Conservation (phyloP, 352 stramenopile species). For the Elongisporangium undulatum region DNA sequence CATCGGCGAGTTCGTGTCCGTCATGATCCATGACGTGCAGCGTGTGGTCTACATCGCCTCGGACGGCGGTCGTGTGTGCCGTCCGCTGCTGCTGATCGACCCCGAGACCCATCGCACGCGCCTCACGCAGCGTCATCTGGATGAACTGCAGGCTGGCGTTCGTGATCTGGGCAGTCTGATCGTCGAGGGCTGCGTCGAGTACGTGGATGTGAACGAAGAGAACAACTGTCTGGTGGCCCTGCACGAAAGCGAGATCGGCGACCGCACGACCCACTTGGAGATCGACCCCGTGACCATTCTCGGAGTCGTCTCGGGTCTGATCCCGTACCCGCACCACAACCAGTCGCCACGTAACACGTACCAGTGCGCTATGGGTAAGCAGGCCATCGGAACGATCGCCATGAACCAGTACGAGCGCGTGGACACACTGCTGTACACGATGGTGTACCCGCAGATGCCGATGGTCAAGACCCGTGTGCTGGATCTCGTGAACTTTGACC, state of each 20-base stretch:
- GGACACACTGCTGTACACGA: conserved; percentile 98
- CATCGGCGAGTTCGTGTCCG: conserved; percentile 97
- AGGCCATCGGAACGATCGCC: conserved; percentile 98
- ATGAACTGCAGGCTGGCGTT: conserved; percentile 81
- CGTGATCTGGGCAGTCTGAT: conserved; percentile 84
- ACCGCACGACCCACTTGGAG: conserved; percentile 97
- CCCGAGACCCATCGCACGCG: conserved; percentile 85
- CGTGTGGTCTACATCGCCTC: conserved; percentile 97
- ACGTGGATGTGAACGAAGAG: conserved; percentile 99
- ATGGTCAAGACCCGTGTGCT: conserved; percentile 99
- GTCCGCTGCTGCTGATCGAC: conserved; percentile 95
- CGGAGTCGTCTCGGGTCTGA: conserved; percentile 97
- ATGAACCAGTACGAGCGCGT: conserved; percentile 99
- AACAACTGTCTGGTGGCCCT: conserved; percentile 99
- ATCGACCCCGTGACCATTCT: conserved; percentile 99
- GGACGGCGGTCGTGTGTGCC: conserved; percentile 97
- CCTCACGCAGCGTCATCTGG: conserved; percentile 94
- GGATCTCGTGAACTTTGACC: conserved; percentile 98
- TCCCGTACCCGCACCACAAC: conserved; percentile 99
- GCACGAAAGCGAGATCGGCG: conserved; percentile 89
- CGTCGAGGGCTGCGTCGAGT: conserved; percentile 97
- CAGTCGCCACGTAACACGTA: conserved; percentile 99
- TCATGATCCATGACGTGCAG: conserved; percentile 98
- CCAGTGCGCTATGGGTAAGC: conserved; percentile 99
- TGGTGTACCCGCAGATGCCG: conserved; percentile 99